Conservation (phyloP, 1,284 basidiomycete genomes). For the Cryptococcus floricola region DNA sequence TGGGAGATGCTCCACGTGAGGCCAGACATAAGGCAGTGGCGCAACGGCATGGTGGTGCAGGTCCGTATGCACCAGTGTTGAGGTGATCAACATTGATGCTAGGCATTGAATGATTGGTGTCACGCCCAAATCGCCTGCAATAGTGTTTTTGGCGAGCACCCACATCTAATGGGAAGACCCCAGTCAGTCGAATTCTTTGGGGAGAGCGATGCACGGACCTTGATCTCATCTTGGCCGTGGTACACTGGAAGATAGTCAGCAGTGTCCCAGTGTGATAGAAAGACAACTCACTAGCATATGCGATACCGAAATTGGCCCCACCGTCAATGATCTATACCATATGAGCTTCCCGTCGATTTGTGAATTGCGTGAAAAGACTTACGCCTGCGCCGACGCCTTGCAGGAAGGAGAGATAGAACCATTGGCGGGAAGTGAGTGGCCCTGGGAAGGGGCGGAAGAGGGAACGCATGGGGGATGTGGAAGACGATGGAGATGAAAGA, state of each 20-base stretch:
- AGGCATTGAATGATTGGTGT: slow-evolving; percentile 47
- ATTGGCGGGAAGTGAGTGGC: slow-evolving; percentile 39
- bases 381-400: slow-evolving; percentile 41
- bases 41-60: slow-evolving; percentile 41
- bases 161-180: slow-evolving; percentile 34
- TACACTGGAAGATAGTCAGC: slow-evolving; percentile 33
- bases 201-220: slow-evolving; percentile 5
- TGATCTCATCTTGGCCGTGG: slow-evolving; percentile 28
- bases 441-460: slow-evolving; percentile 46
- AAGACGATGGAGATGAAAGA: not conserved
- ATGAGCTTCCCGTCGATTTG: not conserved
- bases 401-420: slow-evolving; percentile 41
- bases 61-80: slow-evolving; percentile 49
- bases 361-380: slow-evolving; percentile 5
- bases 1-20: slow-evolving; percentile 47
- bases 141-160: slow-evolving; percentile 45
- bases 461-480: slow-evolving; percentile 22
- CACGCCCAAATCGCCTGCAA: slow-evolving; percentile 49
- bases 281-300: slow-evolving; percentile 39
- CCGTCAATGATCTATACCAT: slow-evolving; percentile 39
- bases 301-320: slow-evolving; percentile 48
- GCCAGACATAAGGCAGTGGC: slow-evolving; percentile 48
- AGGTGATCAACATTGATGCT: slow-evolving; percentile 48
- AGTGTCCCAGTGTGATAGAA: not conserved
- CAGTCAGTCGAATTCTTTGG: not conserved